Evolutionary conservation across 345 rosid genomes (phyloP).

Genomic region (Turnera subulata): DNA sequence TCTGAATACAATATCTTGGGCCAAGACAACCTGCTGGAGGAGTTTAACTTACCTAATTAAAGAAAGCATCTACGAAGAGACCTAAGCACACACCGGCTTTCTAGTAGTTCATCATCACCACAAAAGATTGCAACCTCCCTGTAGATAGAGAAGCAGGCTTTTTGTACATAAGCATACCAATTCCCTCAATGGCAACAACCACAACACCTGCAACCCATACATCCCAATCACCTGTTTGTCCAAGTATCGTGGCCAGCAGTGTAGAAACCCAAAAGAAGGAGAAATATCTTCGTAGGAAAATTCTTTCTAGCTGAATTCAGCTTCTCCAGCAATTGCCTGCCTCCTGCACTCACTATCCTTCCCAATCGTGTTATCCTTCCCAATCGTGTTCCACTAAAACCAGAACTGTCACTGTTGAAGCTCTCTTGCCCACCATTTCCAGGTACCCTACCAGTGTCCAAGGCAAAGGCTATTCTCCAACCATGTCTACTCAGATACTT

Average conservation of each 20-base stretch:
- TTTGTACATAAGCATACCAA: slow-evolving; percentile 87
- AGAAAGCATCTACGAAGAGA: slow-evolving; percentile 97
- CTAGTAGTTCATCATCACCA: slow-evolving; percentile 83
- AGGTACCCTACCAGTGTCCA: slow-evolving; percentile 65
- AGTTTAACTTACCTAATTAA: slow-evolving; percentile 70
- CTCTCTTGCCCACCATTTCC: slow-evolving; percentile 54
- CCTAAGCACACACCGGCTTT: slow-evolving; percentile 97
- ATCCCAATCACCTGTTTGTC: slow-evolving; percentile 99
- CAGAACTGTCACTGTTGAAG: slow-evolving; percentile 43
- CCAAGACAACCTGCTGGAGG: no score
- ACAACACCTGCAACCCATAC: slow-evolving; percentile 89
- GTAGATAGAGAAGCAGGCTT: slow-evolving; percentile 43
- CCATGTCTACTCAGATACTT: slow-evolving; percentile 37
- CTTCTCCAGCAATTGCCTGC: slow-evolving; percentile 70
- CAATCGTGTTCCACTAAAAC: slow-evolving; percentile 74
- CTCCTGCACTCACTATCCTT: slow-evolving; percentile 79
- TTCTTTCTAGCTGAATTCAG: slow-evolving; percentile 77
- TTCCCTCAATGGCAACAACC: slow-evolving; percentile 92
- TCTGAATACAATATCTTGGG: no score
- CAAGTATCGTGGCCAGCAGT: slow-evolving; percentile 95
- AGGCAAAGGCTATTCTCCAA: slow-evolving; percentile 61
- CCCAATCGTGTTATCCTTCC: no score
- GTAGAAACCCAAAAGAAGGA: slow-evolving; percentile 84
- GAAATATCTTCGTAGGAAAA: slow-evolving; percentile 86
- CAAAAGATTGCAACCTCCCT: slow-evolving; percentile 64